Conservation (phyloP, 2,329 filamentous ascomycete species). For the Aspergillus versicolor region DNA sequence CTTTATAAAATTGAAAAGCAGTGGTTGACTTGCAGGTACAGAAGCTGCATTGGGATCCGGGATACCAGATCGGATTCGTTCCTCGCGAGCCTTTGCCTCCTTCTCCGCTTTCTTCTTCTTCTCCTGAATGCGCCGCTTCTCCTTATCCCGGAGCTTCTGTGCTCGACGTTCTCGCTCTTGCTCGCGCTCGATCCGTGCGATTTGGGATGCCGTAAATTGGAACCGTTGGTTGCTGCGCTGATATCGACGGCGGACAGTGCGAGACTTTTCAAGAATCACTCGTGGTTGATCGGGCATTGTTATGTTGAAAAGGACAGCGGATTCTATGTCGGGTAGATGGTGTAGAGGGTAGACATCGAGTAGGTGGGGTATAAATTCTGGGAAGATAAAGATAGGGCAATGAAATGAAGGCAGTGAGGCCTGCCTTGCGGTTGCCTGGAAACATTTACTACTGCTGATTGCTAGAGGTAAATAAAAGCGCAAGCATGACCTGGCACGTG, state of each 20-base stretch:
- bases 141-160: slow-evolving; percentile 37
- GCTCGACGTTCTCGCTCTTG: slow-evolving; percentile 42
- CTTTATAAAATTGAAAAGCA: slow-evolving; percentile 33
- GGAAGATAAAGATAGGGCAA: neutral
- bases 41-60: slow-evolving; percentile 31
- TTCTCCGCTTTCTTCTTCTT: slow-evolving; percentile 38
- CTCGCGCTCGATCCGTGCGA: slow-evolving; percentile 42
- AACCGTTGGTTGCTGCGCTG: slow-evolving; percentile 39
- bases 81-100: slow-evolving; percentile 34
- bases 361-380: neutral
- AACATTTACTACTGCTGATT: neutral
- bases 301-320: neutral
- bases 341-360: slow-evolving; percentile 6
- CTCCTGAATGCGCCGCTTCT: slow-evolving; percentile 33
- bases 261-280: slow-evolving; percentile 39
- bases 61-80: slow-evolving; percentile 31
- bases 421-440: slow-evolving; percentile 4
- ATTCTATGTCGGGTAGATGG: neutral
- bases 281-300: slow-evolving; percentile 32
- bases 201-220: slow-evolving; percentile 34
- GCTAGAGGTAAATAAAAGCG: neutral
- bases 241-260: slow-evolving; percentile 37
- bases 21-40: slow-evolving; percentile 36
- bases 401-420: neutral
- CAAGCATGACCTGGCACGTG: neutral